Evolutionary conservation across 179 eudicot genomes (phyloP).

Genomic region (Amaranthus tricolor): DNA sequence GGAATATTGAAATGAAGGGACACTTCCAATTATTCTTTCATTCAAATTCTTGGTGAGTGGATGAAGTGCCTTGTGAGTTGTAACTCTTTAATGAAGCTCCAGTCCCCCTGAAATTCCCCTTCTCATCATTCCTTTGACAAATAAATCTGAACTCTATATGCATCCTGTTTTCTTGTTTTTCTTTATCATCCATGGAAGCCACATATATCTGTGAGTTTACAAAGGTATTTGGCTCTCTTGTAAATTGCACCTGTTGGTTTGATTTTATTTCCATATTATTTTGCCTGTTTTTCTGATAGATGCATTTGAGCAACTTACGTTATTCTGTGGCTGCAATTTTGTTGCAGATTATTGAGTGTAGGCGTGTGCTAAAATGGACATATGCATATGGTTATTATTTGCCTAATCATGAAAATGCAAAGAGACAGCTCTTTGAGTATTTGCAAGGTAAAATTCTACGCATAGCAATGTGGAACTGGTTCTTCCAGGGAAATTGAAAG

Average conservation of each 20-base stretch:
- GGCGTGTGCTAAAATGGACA: constrained; percentile 56
- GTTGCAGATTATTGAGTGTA: constrained; percentile 52
- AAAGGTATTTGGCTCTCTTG: background rate
- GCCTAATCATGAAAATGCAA: constrained; percentile 36
- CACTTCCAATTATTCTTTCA: background rate
- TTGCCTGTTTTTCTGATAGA: background rate
- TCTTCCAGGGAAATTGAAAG: background rate
- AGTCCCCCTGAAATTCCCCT: background rate
- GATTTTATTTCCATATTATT: background rate
- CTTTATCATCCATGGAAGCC: background rate
- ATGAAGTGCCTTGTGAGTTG: background rate
- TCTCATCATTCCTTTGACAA: background rate
- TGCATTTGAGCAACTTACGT: background rate
- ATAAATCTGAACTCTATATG: background rate
- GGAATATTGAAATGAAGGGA: background rate
- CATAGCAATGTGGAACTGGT: constrained; percentile 3
- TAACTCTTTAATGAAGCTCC: background rate
- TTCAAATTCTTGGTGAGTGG: background rate
- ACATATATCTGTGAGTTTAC: background rate
- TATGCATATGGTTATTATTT: constrained; percentile 55
- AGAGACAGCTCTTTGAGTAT: constrained; percentile 43
- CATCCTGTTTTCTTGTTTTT: background rate
- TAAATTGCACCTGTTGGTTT: background rate
- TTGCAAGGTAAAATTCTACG: constrained; percentile 32
- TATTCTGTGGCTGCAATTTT: background rate